Base-by-base conservation (phyloP, 495 filamentous ascomycete genomes). In the Aspergillus steynii region DNA sequence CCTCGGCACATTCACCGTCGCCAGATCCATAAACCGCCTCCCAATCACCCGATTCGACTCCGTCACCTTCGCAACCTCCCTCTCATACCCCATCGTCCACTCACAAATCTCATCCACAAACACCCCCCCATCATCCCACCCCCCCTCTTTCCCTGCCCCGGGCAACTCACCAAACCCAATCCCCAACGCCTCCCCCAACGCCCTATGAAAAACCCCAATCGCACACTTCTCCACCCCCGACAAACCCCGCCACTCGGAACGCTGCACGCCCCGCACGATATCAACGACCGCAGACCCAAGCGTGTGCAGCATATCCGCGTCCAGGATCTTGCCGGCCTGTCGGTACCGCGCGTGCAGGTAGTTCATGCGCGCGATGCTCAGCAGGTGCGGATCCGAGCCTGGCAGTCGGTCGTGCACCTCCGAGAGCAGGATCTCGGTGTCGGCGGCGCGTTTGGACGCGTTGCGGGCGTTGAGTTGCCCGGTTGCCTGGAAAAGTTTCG, bases 291-390 rank as follows among this genome's bases (percentile, higher is more conserved):
- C 79, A 4, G 80, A 66, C 1, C 72, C 63, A 1, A 80, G 68
- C 5, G 77, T 80, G 62, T 80, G 76, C 29, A 81, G 67, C 61
- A 75, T 74, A 60, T 81, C 78, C 3, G 29, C 57, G 26, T 69
- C 55, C 4, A 51, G 46, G 62, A 79, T 79, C 57, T 77, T 77
- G 14, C 82, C 83, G 4, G 72, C 62, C 29, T 77, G 74, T 14
- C 70, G 70, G 64, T 84, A 85, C 25, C 65, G 65, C 49, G 70
- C 70, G 55, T 86, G 85, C n/a, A 87, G 72, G 65, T 77, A 86
- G 66, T 86, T 86, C 77, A 86, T 85, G 42, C 84, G 77, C 1
- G 80, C 75, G 32, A 86, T 74, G n/a, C 49, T 14, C n/a, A 60
- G 2, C 5, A 48, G n/a, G 50, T 63, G n/a, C n/a, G 37, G 31